A percentile compares a stretch with the other conserved stretches of the same genome.
phyloP scores from a whole-genome alignment of 805 yeast genomes.

The Alloascoidea africana region DNA sequence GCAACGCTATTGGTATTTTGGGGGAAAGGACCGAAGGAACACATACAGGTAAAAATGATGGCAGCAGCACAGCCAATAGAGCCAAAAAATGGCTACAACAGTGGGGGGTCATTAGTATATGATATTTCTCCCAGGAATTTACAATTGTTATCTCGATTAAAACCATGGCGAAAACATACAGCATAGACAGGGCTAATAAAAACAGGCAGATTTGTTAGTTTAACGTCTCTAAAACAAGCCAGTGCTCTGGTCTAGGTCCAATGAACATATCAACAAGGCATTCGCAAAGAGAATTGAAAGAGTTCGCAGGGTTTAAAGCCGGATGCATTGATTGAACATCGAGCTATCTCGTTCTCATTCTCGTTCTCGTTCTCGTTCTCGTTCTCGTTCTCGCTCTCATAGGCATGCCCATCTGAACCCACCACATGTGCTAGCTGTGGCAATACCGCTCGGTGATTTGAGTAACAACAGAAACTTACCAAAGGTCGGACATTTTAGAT shows the following conservation, averaged over 20 bases:
- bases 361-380: too few relatives aligned
- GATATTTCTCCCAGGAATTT: too few relatives aligned
- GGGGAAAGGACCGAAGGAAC: not conserved
- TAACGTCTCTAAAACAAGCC: too few relatives aligned
- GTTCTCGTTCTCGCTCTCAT: too few relatives aligned
- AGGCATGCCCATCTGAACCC: not conserved
- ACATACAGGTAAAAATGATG: constrained; percentile 80
- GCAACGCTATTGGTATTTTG: not conserved
- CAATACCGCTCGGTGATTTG: not conserved
- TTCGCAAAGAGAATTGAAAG: too few relatives aligned
- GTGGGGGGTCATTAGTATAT: too few relatives aligned
- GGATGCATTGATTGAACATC: not conserved
- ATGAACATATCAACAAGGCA: too few relatives aligned
- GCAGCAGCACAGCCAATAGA: constrained; percentile 99
- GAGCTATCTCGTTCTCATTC: too few relatives aligned
- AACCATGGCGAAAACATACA: constrained; percentile 25
- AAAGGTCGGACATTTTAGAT: constrained; percentile 50
- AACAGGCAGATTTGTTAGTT: too few relatives aligned
- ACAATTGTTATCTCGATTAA: too few relatives aligned
- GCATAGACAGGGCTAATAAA: constrained; percentile 55
- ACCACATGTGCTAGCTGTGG: not conserved
- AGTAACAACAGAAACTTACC: constrained; percentile 29
- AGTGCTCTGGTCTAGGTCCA: too few relatives aligned
- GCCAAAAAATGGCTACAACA: constrained; percentile 94
- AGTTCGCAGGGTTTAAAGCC: not conserved